A percentile compares a stretch with the other conserved stretches of the same genome.
Evolutionary conservation across 1,284 basidiomycete species (phyloP).

Genomic region (Ganoderma boninense): DNA sequence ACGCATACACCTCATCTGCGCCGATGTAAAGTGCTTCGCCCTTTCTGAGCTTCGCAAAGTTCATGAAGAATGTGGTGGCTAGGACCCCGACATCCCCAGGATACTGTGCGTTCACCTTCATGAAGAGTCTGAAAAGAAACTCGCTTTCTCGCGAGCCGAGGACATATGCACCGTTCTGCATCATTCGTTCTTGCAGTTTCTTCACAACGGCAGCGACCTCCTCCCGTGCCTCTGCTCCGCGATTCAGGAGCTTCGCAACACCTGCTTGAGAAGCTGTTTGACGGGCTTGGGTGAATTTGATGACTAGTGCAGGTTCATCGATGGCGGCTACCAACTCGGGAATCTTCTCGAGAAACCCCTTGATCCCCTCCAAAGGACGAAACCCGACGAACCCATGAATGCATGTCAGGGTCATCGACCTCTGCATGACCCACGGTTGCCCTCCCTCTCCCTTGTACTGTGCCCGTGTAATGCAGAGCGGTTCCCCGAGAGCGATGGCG

Average conservation of each 20-base stretch:
- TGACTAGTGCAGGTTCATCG: conserved; percentile 28
- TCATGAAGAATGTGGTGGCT: conserved; percentile 86
- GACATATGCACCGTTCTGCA: conserved; percentile 13
- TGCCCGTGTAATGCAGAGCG: conserved; percentile 19
- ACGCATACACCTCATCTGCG: conserved; percentile 96
- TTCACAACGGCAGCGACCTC: conserved; percentile 24
- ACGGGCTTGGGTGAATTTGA: conserved; percentile 24
- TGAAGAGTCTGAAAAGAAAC: conserved; percentile 68
- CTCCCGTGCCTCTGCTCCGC: conserved; percentile 27
- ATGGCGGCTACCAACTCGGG: conserved; percentile 68
- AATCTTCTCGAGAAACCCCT: conserved; percentile 69
- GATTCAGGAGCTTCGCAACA: conserved; percentile 81
- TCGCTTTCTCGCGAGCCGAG: conserved; percentile 23
- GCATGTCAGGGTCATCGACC: conserved; percentile 50
- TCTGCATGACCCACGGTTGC: conserved; percentile 10
- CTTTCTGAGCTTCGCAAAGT: conserved; percentile 79
- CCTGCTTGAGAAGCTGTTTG: conserved; percentile 65
- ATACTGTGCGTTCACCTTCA: conserved; percentile 82
- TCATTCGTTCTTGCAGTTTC: conserved; percentile 29
- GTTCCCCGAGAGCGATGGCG: conserved; percentile 80
- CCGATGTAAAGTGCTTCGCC: conserved; percentile 94
- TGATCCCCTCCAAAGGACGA: conserved; percentile 79
- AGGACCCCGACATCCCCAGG: conserved; percentile 92
- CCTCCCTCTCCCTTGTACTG: not conserved
- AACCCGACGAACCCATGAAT: conserved; percentile 94